A percentile compares a stretch with the other conserved stretches of the same genome.
phyloP scores from a whole-genome alignment of 768 basidiomycete species.

The Amanita rubescens region DNA sequence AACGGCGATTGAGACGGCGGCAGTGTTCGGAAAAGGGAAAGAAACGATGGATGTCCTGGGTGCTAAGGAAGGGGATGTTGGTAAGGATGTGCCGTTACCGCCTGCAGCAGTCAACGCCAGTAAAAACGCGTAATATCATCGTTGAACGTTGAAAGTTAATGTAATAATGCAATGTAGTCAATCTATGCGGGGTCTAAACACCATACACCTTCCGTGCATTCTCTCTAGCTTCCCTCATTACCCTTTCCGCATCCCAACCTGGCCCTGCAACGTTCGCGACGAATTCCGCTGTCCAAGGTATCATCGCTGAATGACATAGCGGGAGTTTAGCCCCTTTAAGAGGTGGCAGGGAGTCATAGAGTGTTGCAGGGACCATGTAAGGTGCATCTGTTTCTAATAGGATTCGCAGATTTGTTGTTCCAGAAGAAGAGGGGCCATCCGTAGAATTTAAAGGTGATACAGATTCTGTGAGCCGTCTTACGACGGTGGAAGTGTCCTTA shows the following conservation, averaged over 20 bases:
- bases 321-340: conserved; percentile 58
- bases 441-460: conserved; percentile 1
- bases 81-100: conserved; percentile 25
- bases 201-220: conserved; percentile 64
- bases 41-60: conserved; percentile 46
- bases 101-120: not conserved
- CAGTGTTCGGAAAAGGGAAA: conserved; percentile 57
- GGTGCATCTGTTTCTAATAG: conserved; percentile 85
- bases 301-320: conserved; percentile 71
- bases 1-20: conserved; percentile 59
- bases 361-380: conserved; percentile 75
- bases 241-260: conserved; percentile 44
- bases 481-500: conserved; percentile 56
- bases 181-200: conserved; percentile 20
- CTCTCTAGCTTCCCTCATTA: conserved; percentile 55
- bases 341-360: conserved; percentile 49
- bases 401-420: conserved; percentile 32
- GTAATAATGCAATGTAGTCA: conserved; percentile 4
- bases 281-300: conserved; percentile 81
- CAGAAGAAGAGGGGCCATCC: conserved; percentile 16
- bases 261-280: conserved; percentile 43
- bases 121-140: not conserved
- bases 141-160: too few relatives aligned
- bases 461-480: conserved; percentile 32
- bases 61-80: conserved; percentile 47